A percentile compares a stretch with the other conserved stretches of the same genome.
Conservation (phyloP, 1,139 yeast species). For the Zygosaccharomyces pseudobailii region DNA sequence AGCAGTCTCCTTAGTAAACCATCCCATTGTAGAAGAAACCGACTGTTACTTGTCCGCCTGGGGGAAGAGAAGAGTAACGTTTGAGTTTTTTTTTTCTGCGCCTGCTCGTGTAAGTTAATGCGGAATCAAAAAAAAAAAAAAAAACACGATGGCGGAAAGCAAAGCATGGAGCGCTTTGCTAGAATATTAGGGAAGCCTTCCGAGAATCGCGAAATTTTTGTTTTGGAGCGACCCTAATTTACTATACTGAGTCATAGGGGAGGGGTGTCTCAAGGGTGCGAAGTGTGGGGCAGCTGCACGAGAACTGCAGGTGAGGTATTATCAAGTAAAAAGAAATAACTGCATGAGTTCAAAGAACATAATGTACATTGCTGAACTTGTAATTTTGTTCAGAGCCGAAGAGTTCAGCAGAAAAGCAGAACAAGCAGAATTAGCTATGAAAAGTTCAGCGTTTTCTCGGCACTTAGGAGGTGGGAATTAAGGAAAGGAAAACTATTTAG, state of each 20-base stretch:
- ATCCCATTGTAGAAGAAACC: conserved; percentile 16
- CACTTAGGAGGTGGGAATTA: too few relatives aligned
- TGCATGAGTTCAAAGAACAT: background rate
- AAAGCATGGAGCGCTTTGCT: background rate
- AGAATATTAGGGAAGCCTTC: background rate
- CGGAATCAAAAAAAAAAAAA: background rate
- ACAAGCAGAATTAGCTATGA: too few relatives aligned
- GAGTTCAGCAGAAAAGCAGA: too few relatives aligned
- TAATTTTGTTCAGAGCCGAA: too few relatives aligned
- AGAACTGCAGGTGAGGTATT: background rate
- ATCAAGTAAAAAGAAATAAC: background rate
- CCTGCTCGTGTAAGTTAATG: background rate
- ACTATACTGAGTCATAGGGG: background rate
- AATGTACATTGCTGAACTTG: background rate
- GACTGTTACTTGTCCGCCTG: background rate
- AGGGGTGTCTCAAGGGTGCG: background rate
- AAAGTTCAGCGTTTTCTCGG: too few relatives aligned
- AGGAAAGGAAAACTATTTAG: too few relatives aligned
- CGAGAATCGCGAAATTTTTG: background rate
- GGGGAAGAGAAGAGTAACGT: background rate
- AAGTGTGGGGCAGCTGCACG: background rate
- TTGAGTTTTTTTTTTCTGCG: background rate
- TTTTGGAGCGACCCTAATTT: background rate
- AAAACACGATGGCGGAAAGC: background rate
- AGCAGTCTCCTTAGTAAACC: conserved; percentile 19